Evolutionary conservation across 176 grass and related monocot genomes (phyloP).

Genomic region (Hsuehochloa calcarea): DNA sequence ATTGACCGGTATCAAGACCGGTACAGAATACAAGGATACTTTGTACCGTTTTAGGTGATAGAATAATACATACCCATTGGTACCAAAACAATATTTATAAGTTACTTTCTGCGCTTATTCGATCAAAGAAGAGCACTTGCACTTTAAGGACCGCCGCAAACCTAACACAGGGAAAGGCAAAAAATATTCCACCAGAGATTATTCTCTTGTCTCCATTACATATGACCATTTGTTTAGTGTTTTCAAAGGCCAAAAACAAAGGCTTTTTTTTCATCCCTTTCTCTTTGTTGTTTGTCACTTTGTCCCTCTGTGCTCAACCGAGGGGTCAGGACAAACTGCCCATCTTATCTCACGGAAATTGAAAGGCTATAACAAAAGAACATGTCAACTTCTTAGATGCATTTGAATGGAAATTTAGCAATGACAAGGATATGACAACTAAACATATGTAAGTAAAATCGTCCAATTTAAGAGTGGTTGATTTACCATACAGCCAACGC

Average conservation of each 20-base stretch:
- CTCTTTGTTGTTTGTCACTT: constrained; percentile 16
- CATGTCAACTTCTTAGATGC: neutral
- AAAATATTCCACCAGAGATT: constrained; percentile 25
- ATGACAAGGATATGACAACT: neutral
- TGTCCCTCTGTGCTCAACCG: constrained; percentile 24
- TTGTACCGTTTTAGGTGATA: no score
- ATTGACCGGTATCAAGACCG: no score
- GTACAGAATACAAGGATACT: no score
- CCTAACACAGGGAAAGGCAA: constrained; percentile 18
- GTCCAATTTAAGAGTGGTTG: neutral
- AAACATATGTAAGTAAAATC: neutral
- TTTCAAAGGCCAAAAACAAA: constrained; percentile 24
- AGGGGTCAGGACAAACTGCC: neutral
- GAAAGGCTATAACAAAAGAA: neutral
- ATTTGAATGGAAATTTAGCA: neutral
- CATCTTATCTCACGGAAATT: neutral
- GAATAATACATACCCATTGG: no score
- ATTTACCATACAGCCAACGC: neutral
- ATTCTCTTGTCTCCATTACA: constrained; percentile 4
- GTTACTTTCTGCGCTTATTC: neutral
- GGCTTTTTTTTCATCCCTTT: constrained; percentile 17
- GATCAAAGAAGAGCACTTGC: neutral
- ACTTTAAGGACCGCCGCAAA: neutral
- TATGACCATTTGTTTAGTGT: neutral
- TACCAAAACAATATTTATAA: no score